phyloP scores from a whole-genome alignment of 257 asterid species.

The Solanum bukasovii region DNA sequence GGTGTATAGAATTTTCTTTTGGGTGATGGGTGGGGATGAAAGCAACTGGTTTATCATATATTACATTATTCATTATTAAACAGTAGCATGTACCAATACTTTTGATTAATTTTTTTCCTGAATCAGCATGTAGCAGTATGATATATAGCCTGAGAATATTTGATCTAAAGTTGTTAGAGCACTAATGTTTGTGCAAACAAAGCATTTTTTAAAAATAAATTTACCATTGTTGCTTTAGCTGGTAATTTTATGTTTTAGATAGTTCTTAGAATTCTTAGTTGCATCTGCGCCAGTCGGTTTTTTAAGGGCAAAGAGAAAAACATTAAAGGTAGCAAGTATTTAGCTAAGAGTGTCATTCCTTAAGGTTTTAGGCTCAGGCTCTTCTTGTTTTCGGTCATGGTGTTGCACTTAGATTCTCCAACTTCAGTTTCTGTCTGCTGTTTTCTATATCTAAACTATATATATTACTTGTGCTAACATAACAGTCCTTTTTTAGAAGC shows the following conservation, averaged over 20 bases:
- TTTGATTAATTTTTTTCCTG: neutral
- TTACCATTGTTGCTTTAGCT: neutral
- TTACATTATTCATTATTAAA: neutral
- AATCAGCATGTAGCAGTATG: neutral
- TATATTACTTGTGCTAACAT: neutral
- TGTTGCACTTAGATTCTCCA: neutral
- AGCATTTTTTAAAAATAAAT: neutral
- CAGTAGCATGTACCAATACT: neutral
- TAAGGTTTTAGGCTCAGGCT: neutral
- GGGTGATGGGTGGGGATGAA: neutral
- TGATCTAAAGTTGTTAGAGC: neutral
- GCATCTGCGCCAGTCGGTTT: neutral
- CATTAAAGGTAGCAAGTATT: neutral
- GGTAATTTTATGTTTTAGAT: neutral
- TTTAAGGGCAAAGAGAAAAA: neutral
- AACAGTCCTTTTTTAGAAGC: neutral
- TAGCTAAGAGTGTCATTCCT: neutral
- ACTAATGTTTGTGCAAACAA: neutral
- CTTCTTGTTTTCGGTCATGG: neutral
- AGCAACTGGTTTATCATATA: neutral
- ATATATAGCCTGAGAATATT: neutral
- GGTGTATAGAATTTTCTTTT: neutral
- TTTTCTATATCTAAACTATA: neutral
- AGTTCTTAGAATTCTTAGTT: neutral
- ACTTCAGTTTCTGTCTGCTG: neutral